Percentiles rank a stretch among this genome's conserved stretches.
These are phyloP conservation scores for Capniomyces stellatus DNA, from an alignment of 371 early-diverging fungal genomes.

Conservation along the genomic window DNA sequence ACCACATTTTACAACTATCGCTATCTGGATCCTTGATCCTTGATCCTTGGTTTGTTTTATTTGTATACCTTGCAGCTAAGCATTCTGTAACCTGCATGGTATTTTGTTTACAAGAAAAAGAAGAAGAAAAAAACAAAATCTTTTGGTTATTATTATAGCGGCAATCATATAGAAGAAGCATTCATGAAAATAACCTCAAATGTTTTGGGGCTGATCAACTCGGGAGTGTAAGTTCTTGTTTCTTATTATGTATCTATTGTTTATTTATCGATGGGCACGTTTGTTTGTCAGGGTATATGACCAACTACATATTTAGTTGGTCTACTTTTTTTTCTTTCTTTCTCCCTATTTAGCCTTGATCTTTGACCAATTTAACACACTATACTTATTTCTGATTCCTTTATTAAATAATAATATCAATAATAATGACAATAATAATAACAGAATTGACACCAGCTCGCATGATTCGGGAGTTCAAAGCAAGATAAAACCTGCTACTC, in stretches of 20 bases:
- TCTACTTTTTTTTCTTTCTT: neutral
- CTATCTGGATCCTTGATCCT: neutral
- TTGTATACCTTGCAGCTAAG: too few species aligned
- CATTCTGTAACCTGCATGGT: too few species aligned
- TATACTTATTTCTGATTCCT: conserved; percentile 28
- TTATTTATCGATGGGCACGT: neutral
- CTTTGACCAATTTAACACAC: neutral
- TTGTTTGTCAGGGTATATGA: neutral
- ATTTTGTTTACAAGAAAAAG: neutral
- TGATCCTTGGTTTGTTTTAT: neutral
- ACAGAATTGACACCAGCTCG: conserved; percentile 4
- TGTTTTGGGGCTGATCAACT: conserved; percentile 9
- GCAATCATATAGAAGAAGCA: conserved; percentile 14
- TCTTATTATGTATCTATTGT: neutral
- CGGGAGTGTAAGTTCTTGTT: conserved; percentile 4
- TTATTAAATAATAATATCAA: conserved; percentile 20
- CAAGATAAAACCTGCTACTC: conserved; percentile 11
- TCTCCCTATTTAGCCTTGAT: neutral
- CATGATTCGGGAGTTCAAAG: conserved; percentile 22
- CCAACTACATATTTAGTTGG: neutral
- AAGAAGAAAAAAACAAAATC: neutral
- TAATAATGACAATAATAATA: neutral
- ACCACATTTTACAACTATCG: neutral
- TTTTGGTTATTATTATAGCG: conserved; percentile 1
- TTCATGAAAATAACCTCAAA: conserved; percentile 10